Evolutionary conservation across 352 stramenopile genomes (phyloP).

Genomic region (Globisporangium heterothallicum): DNA sequence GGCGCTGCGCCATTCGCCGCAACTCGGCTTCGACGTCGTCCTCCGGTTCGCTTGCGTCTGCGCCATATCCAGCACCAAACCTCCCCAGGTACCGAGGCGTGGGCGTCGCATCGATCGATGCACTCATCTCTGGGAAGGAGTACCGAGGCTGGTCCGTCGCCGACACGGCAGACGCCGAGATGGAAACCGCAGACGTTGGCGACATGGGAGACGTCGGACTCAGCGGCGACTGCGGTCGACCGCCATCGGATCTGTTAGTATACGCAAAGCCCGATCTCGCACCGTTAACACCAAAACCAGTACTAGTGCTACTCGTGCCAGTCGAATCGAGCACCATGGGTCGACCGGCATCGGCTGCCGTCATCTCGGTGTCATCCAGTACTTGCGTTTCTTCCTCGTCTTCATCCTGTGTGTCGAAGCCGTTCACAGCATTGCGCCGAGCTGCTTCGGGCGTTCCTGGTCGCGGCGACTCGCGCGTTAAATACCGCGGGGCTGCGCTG

Average conservation of each 20-base stretch:
- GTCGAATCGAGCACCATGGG: slow-evolving; percentile 5
- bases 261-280: neutral
- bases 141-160: slow-evolving; percentile 71
- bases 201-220: slow-evolving; percentile 51
- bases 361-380: slow-evolving; percentile 8
- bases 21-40: slow-evolving; percentile 78
- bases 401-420: neutral
- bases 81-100: slow-evolving; percentile 73
- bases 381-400: slow-evolving; percentile 11
- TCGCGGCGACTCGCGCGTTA: slow-evolving; percentile 24
- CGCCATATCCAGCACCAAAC: slow-evolving; percentile 18
- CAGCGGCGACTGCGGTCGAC: slow-evolving; percentile 21
- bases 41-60: slow-evolving; percentile 25
- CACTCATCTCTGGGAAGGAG: slow-evolving; percentile 73
- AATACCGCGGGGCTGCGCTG: slow-evolving; percentile 29
- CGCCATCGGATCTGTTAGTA: slow-evolving; percentile 2
- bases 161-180: slow-evolving; percentile 76
- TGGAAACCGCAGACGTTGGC: slow-evolving; percentile 63
- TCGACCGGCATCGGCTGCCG: slow-evolving; percentile 9
- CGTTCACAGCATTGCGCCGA: slow-evolving; percentile 11
- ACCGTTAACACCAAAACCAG: neutral
- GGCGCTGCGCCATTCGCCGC: slow-evolving; percentile 68
- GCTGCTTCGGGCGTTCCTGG: slow-evolving; percentile 11
- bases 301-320: neutral
- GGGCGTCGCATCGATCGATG: slow-evolving; percentile 73